A percentile compares a stretch with the other conserved stretches of the same genome.
phyloP scores from a whole-genome alignment of 208 protist species.

The Trypanosoma vivax region DNA sequence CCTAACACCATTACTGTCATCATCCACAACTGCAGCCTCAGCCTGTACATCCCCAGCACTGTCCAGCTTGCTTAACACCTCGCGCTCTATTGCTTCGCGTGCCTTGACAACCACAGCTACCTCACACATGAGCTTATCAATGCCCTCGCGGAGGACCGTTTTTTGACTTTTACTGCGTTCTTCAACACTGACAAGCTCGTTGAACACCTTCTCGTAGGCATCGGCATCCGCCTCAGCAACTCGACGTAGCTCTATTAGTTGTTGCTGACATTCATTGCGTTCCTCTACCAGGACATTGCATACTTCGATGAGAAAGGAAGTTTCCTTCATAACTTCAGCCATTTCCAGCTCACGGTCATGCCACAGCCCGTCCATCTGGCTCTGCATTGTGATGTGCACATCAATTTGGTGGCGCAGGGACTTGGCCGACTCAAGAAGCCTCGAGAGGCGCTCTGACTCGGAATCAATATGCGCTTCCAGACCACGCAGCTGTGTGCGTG shows the following conservation, averaged over 20 bases:
- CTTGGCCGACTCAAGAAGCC: conserved; percentile 72
- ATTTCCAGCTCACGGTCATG: conserved; percentile 74
- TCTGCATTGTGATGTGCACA: conserved; percentile 75
- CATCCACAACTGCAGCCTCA: conserved; percentile 5
- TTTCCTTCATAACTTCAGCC: conserved; percentile 85
- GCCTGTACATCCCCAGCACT: neutral
- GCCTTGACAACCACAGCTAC: conserved; percentile 26
- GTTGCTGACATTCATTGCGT: conserved; percentile 41
- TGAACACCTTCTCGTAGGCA: conserved; percentile 62
- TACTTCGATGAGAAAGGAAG: conserved; percentile 90
- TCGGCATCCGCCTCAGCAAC: conserved; percentile 34
- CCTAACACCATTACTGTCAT: conserved; percentile 3
- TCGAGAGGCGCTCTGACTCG: conserved; percentile 81
- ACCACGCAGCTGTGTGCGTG: conserved; percentile 58
- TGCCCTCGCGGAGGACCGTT: conserved; percentile 31
- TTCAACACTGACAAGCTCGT: conserved; percentile 63
- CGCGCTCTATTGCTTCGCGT: conserved; percentile 12
- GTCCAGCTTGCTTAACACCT: neutral
- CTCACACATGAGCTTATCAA: conserved; percentile 36
- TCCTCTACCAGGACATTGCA: conserved; percentile 85
- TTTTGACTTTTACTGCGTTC: conserved; percentile 41
- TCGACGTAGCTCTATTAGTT: conserved; percentile 34
- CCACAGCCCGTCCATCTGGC: conserved; percentile 86
- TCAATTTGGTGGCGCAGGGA: conserved; percentile 79
- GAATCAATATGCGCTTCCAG: conserved; percentile 87